Percentiles rank a stretch among this genome's conserved stretches.
These are phyloP conservation scores for Hemileccinum rubropunctum DNA, from an alignment of 768 basidiomycete genomes.

Conservation along the genomic window DNA sequence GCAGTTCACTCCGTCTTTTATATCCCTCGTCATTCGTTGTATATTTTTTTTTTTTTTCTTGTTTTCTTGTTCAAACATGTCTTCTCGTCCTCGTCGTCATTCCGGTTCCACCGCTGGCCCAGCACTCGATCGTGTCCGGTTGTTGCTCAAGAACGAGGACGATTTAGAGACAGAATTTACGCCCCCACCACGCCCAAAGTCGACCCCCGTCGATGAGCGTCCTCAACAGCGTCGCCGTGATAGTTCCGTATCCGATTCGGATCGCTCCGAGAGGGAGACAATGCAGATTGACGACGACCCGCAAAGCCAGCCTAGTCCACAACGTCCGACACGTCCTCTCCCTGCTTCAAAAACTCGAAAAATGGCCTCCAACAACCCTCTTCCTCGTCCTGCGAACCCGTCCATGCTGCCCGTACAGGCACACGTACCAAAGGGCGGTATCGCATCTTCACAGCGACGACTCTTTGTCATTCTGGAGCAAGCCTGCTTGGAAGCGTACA, in stretches of 20 bases:
- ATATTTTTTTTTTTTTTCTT: not conserved
- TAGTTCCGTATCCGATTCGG: constrained; percentile 36
- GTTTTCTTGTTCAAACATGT: not conserved
- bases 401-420: constrained; percentile 83
- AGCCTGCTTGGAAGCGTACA: constrained; percentile 95
- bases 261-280: constrained; percentile 33
- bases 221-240: constrained; percentile 47
- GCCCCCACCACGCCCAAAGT: constrained; percentile 70
- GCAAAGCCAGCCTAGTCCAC: constrained; percentile 27
- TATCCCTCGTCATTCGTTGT: no score
- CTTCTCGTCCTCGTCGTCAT: constrained; percentile 55
- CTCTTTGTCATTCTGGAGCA: constrained; percentile 91
- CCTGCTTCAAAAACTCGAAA: constrained; percentile 55
- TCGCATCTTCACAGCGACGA: constrained; percentile 60
- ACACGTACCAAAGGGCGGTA: constrained; percentile 59
- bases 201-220: constrained; percentile 64
- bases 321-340: constrained; percentile 65
- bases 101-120: constrained; percentile 50
- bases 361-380: constrained; percentile 34
- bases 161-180: constrained; percentile 31
- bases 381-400: constrained; percentile 47
- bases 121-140: constrained; percentile 20
- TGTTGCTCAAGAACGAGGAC: constrained; percentile 14
- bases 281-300: constrained; percentile 29
- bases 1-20: no score